Evolutionary conservation across 345 rosid species (phyloP).

Genomic region (Syzygium oleosum): DNA sequence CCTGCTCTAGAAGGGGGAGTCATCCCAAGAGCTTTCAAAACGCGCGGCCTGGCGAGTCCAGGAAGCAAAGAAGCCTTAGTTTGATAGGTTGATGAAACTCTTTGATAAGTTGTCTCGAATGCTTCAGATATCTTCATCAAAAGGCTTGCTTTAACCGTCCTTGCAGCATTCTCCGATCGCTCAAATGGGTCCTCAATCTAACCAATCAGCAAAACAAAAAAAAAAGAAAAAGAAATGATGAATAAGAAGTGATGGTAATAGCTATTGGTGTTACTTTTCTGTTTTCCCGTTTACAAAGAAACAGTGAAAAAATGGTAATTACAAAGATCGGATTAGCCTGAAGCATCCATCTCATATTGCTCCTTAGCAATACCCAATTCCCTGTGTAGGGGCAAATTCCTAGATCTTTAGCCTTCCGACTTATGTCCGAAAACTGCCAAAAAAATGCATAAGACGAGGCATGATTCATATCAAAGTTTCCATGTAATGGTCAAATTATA

Average conservation of each 20-base stretch:
- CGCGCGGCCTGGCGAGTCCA: conserved; percentile 31
- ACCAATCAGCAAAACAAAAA: background rate
- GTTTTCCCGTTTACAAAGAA: background rate
- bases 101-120: conserved; percentile 25
- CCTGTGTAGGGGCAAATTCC: conserved; percentile 79
- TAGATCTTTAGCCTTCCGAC: conserved; percentile 29
- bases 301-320: conserved; percentile 13
- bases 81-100: conserved; percentile 20
- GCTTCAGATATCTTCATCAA: conserved; percentile 46
- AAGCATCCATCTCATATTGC: conserved; percentile 69
- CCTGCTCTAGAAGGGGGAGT: background rate
- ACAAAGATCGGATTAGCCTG: conserved; percentile 62
- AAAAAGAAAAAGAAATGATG: background rate
- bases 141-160: conserved; percentile 44
- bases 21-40: background rate
- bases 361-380: conserved; percentile 48
- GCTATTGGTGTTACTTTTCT: background rate
- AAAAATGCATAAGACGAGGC: background rate
- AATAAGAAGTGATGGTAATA: background rate
- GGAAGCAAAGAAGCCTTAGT: conserved; percentile 20
- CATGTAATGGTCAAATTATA: background rate
- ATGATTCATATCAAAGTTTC: background rate
- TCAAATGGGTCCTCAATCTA: conserved; percentile 95
- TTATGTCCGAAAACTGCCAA: conserved; percentile 50
- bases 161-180: conserved; percentile 72